Evolutionary conservation across 2,329 filamentous ascomycete genomes (phyloP).

Genomic region (Scedosporium aurantiacum): DNA sequence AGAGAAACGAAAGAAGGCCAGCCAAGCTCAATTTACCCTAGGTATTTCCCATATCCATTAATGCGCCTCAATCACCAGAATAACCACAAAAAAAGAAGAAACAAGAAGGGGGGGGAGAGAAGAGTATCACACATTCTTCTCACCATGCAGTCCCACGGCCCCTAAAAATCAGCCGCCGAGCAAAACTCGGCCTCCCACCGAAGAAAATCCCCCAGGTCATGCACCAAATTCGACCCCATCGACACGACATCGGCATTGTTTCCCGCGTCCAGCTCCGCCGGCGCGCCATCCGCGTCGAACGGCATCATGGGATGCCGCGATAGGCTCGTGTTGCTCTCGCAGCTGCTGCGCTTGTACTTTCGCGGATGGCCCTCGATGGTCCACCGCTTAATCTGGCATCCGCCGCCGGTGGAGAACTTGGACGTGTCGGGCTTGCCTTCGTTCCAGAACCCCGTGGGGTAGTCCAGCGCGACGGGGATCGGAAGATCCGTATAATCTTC

Average conservation of each 20-base stretch:
- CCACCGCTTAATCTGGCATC: conserved; percentile 23
- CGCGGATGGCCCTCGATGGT: conserved; percentile 23
- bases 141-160: background rate
- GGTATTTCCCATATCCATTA: too few species aligned
- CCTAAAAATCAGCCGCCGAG: conserved; percentile 21
- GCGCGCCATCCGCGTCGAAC: conserved; percentile 27
- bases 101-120: background rate
- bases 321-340: conserved; percentile 24
- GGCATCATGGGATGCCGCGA: conserved; percentile 38
- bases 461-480: conserved; percentile 25
- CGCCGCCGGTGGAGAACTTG: conserved; percentile 20
- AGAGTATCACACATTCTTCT: background rate
- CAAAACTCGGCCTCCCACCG: conserved; percentile 45
- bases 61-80: background rate
- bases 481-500: conserved; percentile 14
- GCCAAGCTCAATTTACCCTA: background rate
- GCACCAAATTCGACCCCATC: conserved; percentile 50
- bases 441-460: conserved; percentile 23
- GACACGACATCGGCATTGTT: conserved; percentile 23
- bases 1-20: background rate
- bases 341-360: conserved; percentile 16
- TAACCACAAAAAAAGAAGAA: background rate
- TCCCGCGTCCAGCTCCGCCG: conserved; percentile 11
- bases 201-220: conserved; percentile 48
- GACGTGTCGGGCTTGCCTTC: conserved; percentile 19